Percentiles rank a stretch among this genome's conserved stretches.
phyloP scores from a whole-genome alignment of 2,329 filamentous ascomycete species.

The Colletotrichum sp. region DNA sequence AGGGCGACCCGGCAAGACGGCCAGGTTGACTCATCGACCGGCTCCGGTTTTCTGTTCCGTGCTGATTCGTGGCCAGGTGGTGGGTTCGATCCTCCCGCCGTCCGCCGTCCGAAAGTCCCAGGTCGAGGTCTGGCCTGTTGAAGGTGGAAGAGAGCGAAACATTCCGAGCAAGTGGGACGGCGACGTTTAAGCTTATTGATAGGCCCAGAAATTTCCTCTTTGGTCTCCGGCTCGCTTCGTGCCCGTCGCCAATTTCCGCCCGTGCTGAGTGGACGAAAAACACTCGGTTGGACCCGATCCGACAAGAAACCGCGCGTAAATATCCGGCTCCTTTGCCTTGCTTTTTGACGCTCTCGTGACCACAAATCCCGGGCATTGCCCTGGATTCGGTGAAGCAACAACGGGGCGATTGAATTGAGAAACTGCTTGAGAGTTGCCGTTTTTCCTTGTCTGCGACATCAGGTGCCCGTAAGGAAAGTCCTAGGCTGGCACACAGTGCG shows the following conservation, averaged over 20 bases:
- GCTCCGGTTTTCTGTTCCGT: not conserved
- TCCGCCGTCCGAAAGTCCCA: not conserved
- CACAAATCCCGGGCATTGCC: not conserved
- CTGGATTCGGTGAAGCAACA: not conserved
- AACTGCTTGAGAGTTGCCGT: not conserved
- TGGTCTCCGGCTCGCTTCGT: not conserved
- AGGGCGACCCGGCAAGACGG: not conserved
- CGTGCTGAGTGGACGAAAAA: slow-evolving; percentile 6
- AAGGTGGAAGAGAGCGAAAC: not conserved
- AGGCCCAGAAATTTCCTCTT: slow-evolving; percentile 9
- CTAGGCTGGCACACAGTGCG: not conserved
- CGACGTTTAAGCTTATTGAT: slow-evolving; percentile 19
- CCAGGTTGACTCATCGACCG: slow-evolving; percentile 3
- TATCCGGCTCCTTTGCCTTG: not conserved
- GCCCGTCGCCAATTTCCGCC: not conserved
- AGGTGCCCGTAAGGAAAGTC: not conserved
- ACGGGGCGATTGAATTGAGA: not conserved
- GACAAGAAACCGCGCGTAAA: slow-evolving; percentile 6
- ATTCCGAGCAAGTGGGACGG: slow-evolving; percentile 2
- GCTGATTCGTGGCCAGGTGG: not conserved
- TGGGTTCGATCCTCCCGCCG: not conserved
- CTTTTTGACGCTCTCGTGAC: not conserved
- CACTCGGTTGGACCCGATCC: slow-evolving; percentile 6
- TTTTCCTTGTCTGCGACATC: not conserved
- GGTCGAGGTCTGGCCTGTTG: not conserved